Base-by-base conservation (phyloP, 371 early-diverging fungal species). In the Rhizopus stolonifer region DNA sequence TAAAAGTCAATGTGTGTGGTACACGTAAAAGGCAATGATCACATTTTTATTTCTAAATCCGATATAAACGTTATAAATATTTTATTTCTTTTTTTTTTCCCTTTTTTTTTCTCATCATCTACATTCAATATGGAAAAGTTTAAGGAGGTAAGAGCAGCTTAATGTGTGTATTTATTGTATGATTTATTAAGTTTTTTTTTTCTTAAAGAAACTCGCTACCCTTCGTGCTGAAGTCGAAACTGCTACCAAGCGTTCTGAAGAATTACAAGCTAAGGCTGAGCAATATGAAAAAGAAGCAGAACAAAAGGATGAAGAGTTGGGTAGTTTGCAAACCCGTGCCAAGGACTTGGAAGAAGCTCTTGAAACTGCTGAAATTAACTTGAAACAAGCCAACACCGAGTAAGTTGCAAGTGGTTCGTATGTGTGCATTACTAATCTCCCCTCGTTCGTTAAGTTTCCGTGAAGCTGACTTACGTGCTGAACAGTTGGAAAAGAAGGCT, bases 151-250 rank as follows among this genome's bases (percentile, higher is more conserved):
- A 56, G 32, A 2, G 14, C 31, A 29, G 10, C 31, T 18, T 10
- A 14, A 42, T 21, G 9, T 25, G 3, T 23, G 1, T 44, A 7
- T 26, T 24, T 49, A 49, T 33, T 17, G 2, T 43, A 13, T n/a
- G n/a, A n/a, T n/a, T n/a, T n/a, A n/a, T n/a, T n/a, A n/a, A n/a
- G n/a, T n/a, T n/a, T n/a, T n/a, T 29, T 29, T 10, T 29, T 29
- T 29, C 31, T 29, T 4, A 29, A 29, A 91, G 91, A 88, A 85
- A 83, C 64, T 91, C 53, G 67, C 74, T 49, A 50, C 58, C 31
- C 80, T 89, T 52, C 88, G 90, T 50, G 68, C 70, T 38, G 89
- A 91, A 68, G 74, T 81, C 44, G 90, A 90, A 22, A 72, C 72
- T 21, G 84, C 87, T 48, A 65, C 59, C 33, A 72, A 69, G 48